Percentiles rank a stretch among this genome's conserved stretches.
These are phyloP conservation scores for Cryomyces antarcticus DNA, from an alignment of 495 filamentous ascomycete species.

Conservation along the genomic window DNA sequence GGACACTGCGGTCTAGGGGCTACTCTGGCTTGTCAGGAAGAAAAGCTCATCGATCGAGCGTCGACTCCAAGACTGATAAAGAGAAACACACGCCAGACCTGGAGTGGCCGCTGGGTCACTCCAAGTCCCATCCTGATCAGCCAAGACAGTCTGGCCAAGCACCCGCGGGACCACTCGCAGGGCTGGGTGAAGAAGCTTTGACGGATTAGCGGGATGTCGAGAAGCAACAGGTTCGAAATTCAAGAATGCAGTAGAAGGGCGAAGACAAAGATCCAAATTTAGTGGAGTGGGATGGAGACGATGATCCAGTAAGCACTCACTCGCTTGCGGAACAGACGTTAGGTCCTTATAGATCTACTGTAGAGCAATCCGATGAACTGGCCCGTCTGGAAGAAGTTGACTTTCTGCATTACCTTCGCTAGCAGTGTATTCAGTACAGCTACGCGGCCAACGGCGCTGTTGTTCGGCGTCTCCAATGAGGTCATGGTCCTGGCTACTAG, in stretches of 20 bases:
- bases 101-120: too few relatives aligned
- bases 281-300: constrained; percentile 8
- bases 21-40: too few relatives aligned
- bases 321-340: too few relatives aligned
- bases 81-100: too few relatives aligned
- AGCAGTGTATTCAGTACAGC: constrained; percentile 36
- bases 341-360: too few relatives aligned
- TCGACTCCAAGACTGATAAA: too few relatives aligned
- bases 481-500: constrained; percentile 31
- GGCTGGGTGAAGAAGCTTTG: too few relatives aligned
- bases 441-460: constrained; percentile 21
- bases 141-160: too few relatives aligned
- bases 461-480: constrained; percentile 27
- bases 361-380: constrained; percentile 13
- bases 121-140: too few relatives aligned
- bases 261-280: constrained; percentile 2
- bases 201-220: constrained; percentile 1
- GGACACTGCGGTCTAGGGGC: too few relatives aligned
- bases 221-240: constrained; percentile 1
- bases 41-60: too few relatives aligned
- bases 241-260: neutral
- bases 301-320: constrained; percentile 3
- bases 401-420: constrained; percentile 38
- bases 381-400: constrained; percentile 19
- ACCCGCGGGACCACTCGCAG: too few relatives aligned